These are phyloP conservation scores for Phanerodontia chrysosporium DNA, from an alignment of 768 basidiomycete genomes.

Conservation along the genomic window DNA sequence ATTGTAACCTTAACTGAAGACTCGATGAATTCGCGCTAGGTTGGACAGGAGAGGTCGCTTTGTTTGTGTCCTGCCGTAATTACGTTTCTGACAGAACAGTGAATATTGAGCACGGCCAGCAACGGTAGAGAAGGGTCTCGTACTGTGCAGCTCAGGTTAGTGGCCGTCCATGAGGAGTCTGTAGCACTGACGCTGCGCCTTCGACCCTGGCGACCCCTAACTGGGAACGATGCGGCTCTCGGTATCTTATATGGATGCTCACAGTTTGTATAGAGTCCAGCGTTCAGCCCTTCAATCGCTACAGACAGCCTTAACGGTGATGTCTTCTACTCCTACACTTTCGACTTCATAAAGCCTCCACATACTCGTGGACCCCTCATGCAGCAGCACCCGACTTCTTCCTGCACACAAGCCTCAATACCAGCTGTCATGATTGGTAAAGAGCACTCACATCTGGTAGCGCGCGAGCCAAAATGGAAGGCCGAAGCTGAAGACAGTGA, in stretches of 20 bases:
- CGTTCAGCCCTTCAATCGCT: background rate
- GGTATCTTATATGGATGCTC: no score
- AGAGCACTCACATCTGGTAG: conserved; percentile 55
- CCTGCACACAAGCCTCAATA: background rate
- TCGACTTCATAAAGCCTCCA: background rate
- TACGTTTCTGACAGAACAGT: no score
- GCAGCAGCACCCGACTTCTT: background rate
- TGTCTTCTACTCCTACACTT: background rate
- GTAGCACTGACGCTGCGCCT: background rate
- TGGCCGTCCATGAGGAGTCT: background rate
- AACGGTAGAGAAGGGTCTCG: background rate
- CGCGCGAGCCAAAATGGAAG: conserved; percentile 59
- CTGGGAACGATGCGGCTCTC: no score
- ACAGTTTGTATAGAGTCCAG: background rate
- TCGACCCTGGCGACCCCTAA: no score
- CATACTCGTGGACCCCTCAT: background rate
- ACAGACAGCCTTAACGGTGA: background rate
- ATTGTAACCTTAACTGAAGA: no score
- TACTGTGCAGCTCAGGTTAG: background rate
- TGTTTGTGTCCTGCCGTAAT: no score
- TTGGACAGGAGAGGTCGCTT: no score
- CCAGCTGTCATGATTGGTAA: background rate
- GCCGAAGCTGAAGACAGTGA: conserved; percentile 50
- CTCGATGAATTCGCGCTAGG: no score
- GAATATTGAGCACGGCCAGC: background rate